These are phyloP conservation scores for Pichia norvegensis DNA, from an alignment of 1,139 yeast species.

Conservation along the genomic window DNA sequence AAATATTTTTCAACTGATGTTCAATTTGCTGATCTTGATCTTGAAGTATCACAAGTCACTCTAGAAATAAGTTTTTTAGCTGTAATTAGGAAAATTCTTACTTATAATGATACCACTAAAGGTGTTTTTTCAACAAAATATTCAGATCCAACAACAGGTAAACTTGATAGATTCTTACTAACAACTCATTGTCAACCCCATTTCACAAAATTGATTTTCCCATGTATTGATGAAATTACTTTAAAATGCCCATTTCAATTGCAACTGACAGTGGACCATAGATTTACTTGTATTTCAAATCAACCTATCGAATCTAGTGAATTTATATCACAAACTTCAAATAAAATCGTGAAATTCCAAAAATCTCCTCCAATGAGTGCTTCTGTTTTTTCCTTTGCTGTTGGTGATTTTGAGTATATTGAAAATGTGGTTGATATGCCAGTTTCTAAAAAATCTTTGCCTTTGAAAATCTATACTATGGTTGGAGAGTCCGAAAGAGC, in stretches of 20 bases:
- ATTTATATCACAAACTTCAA: conserved; percentile 20
- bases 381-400: conserved; percentile 56
- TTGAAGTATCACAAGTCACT: not conserved
- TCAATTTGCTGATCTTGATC: conserved; percentile 9
- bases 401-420: conserved; percentile 55
- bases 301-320: conserved; percentile 29
- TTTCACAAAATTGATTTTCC: conserved; percentile 53
- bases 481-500: conserved; percentile 44
- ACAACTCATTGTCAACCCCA: conserved; percentile 70
- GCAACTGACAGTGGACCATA: conserved; percentile 36
- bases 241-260: conserved; percentile 46
- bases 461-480: conserved; percentile 49
- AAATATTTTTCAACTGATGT: conserved; percentile 19
- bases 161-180: conserved; percentile 41
- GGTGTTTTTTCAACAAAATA: conserved; percentile 68
- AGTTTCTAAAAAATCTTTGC: conserved; percentile 26
- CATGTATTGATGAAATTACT: conserved; percentile 58
- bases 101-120: conserved; percentile 48
- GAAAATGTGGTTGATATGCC: conserved; percentile 30
- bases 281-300: conserved; percentile 46
- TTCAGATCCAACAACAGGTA: conserved; percentile 41
- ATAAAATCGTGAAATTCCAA: conserved; percentile 36
- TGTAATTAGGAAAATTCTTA: conserved; percentile 45
- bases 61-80: conserved; percentile 39
- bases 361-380: conserved; percentile 52